Base-by-base conservation (phyloP, 1,139 yeast genomes). In the Taphrina populina region DNA sequence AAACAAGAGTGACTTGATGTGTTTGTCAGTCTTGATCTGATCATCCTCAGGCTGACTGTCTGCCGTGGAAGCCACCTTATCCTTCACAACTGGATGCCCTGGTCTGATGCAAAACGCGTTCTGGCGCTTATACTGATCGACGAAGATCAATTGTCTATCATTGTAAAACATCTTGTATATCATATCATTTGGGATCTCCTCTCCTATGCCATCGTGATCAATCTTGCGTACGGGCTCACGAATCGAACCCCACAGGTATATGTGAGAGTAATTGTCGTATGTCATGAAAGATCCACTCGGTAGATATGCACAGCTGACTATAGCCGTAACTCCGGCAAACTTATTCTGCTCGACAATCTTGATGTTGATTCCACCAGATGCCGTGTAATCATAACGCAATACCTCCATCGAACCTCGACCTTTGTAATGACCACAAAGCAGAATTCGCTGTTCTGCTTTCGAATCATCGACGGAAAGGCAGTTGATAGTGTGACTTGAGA, bases 151-250 rank as follows among this genome's bases (percentile, higher is more conserved):
- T 6, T 20, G 13, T n/a, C 47, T 27, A 13, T 4, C 37, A 4
- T 26, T 30, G 32, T 43, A 43, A 37, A 43, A 43, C 47, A 43
- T 43, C 47, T 43, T 43, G 47, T 43, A 43, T 35, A 43, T 29
- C 36, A 43, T 43, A 8, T 43, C 47, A 4, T 27, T 30, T 20
- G 47, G 47, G 2, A 43, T 43, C 27, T 29, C 47, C n/a, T 43
- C 47, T 3, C 47, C 47, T 1, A 43, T 43, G 27, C 47, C 47
- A 43, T 43, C 47, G 32, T 43, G 47, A 20, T 43, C 47, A 20
- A 43, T 43, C 37, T 43, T 43, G 11, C 47, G 29, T 24, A 43
- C 23, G 3, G 47, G 29, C 11, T 43, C 32, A 7, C 17, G 29
- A 8, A 30, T 13, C 19, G 36, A 30, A n/a, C 36, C 20, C 47